Evolutionary conservation across 495 filamentous ascomycete genomes (phyloP), one percentile per base, ranked within the genome.

Genomic region (Aspergillus mulundensis): DNA sequence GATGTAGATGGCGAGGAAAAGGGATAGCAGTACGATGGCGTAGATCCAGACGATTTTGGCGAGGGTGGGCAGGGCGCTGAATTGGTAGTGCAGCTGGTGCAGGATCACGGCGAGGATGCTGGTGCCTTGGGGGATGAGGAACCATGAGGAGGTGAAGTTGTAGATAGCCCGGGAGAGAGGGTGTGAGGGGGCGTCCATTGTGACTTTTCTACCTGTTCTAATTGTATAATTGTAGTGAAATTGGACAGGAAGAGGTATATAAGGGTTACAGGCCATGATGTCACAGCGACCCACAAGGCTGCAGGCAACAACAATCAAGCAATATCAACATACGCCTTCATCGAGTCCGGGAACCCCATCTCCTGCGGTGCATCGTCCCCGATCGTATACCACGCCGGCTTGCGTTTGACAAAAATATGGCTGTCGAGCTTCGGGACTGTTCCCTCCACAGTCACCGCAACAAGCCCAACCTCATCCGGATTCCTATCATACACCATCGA

Each of bases 11-110:
- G 52, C 20, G 12, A 71, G 38, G 18, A 45, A 50, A 1, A 64
- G 5, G 6, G 28, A 40, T 1, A 70, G 56, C 1, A 71, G 54
- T 10, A 50, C 59, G 19, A 71, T 68, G 7, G 63, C 62, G 45
- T 70, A 70, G 34, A 70, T 61, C 69, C 69, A 73, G 19, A 71
- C 54, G 20, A 73, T 64, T 38, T 61, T 59, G 24, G 70, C 59
- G 21, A 74, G 43, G 30, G 56, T 65, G 5, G 25, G 47, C 0
- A 71, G 57, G 7, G 63, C 69, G 1, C 44, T 48, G 50, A 74
- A 72, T 53, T 68, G 68, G 44, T 74, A 70, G 34, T 69, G 53
- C 3, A 72, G 60, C 28, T 62, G 60, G 48, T 63, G 53, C 3
- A 74, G 60, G 32, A 70, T 57, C 18, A 69, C 44, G 8, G 60